Evolutionary conservation across 2,329 filamentous ascomycete genomes (phyloP), one percentile per base, ranked within the genome.

Genomic region (Talaromyces albobiverticillius): DNA sequence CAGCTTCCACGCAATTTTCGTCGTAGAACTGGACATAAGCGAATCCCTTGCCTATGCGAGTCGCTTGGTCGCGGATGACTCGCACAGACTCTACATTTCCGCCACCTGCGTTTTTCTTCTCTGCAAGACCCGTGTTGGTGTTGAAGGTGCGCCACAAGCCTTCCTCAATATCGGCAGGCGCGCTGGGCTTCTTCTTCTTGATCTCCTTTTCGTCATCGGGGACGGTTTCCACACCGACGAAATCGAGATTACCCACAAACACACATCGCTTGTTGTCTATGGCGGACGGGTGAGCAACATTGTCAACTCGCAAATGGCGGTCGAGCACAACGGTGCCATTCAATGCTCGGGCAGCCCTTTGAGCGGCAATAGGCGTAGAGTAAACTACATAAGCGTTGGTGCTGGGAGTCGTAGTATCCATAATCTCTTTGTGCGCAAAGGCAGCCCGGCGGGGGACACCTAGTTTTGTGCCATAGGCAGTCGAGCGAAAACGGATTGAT

Each of bases 21-120:
- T 97, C 90, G 78, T 87, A 84, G 73, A 99, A 99, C 68, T 99
- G 94, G 14, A 99, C 93, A 66, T 99, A 99, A 58, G 95, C 95
- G 67, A 99, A 90, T 4, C 94, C 94, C 70, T 99, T 99, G 65
- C 94, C 91, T 26, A 99, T 90, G 47, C 95, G 84, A 7, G 95
- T 99, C 61, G 88, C 87, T 59, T 89, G 80, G 67, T 99, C 94
- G 53, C 94, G 85, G 48, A 96, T 83, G 18, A 99, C 91, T 31
- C 94, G 88, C 32, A 99, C 95, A 66, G 87, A 95, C 73, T 99
- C 93, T 11, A 99, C 89, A 60, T 82, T 88, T 61, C 93, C 92
- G 57, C 82, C 86, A 43, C 85, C 67, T 20, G 62, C 55, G 5
- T 50, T 51, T 32, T 48, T 49, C 46, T 53, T 42, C 10, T 36